Evolutionary conservation across 2,329 filamentous ascomycete genomes (phyloP), one percentile per base, ranked within the genome.

Genomic region (Curvularia hawaiiensis): DNA sequence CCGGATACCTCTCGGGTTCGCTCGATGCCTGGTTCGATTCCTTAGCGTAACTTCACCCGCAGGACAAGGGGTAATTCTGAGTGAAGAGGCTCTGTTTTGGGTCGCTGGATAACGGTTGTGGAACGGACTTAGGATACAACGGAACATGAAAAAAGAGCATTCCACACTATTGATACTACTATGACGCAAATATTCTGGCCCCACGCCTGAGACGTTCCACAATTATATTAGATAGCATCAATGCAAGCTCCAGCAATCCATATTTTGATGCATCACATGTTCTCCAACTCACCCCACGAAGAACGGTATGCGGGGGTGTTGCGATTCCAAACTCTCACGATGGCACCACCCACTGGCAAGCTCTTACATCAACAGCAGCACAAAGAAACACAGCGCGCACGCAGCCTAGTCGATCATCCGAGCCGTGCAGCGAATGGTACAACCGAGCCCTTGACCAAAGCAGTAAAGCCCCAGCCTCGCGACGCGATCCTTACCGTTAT

Each of bases 381-480:
- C 46, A 16, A 46, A 39, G 18, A 47, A 30, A n/a, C 20, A 22
- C 41, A 33, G 28, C n/a, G 28, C 11, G 26, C 31, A 47, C 39
- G 24, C 20, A 45, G 43, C 18, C 9, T 3, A 40, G 51, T 41
- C 48, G 51, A 58, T 58, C 45, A 58, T 58, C 46, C 51, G 55
- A 58, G 55, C n/a, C 40, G 26, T 50, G 55, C 55, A 58, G 52
- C 55, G 28, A 2, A 22, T 30, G 54, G 51, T 46, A 44, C 28
- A 33, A 33, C 52, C 46, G 12, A 39, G 31, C 31, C 26, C 45
- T 22, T 14, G 16, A 45, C 51, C n/a, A 57, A 50, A 49, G 45
- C 45, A 45, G 54, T 41, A 18, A 57, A 33, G 43, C 10, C 14
- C 38, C 24, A 30, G 48, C 33, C 44, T 31, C 45, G 40, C 46